Evolutionary conservation across 2,329 filamentous ascomycete species (phyloP).

Genomic region (Botrytis sinoallii): DNA sequence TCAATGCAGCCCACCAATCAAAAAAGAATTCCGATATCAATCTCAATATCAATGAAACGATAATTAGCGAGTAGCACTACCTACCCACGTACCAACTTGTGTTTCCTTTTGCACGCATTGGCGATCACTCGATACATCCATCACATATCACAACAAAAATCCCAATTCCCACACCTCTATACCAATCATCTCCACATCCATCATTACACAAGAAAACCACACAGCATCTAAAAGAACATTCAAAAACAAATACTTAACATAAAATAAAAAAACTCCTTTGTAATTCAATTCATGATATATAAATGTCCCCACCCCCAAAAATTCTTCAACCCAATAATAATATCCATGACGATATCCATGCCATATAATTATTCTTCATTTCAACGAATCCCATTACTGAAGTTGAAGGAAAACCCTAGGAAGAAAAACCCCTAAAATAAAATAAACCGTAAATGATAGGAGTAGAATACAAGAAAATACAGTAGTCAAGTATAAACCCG

Average conservation of each 20-base stretch:
- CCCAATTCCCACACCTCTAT: too few species aligned
- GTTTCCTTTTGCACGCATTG: background rate
- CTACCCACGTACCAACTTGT: background rate
- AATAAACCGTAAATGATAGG: slow-evolving; percentile 17
- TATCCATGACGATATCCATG: background rate
- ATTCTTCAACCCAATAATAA: background rate
- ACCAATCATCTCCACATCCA: background rate
- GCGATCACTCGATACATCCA: background rate
- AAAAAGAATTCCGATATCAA: accelerated
- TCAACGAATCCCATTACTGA: background rate
- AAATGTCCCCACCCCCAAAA: background rate
- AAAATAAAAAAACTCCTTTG: background rate
- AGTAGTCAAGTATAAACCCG: slow-evolving; percentile 19
- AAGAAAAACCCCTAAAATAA: background rate
- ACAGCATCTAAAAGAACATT: background rate
- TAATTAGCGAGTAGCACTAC: background rate
- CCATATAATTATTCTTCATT: background rate
- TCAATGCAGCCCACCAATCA: background rate
- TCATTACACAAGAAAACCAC: background rate
- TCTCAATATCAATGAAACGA: too few species aligned
- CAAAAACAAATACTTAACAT: background rate
- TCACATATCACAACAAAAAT: background rate
- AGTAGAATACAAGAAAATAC: slow-evolving; percentile 19
- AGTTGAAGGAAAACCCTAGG: background rate
- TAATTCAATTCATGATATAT: slow-evolving; percentile 12